phyloP scores from a whole-genome alignment of 805 yeast genomes.

The Debaryomyces prosopidis region DNA sequence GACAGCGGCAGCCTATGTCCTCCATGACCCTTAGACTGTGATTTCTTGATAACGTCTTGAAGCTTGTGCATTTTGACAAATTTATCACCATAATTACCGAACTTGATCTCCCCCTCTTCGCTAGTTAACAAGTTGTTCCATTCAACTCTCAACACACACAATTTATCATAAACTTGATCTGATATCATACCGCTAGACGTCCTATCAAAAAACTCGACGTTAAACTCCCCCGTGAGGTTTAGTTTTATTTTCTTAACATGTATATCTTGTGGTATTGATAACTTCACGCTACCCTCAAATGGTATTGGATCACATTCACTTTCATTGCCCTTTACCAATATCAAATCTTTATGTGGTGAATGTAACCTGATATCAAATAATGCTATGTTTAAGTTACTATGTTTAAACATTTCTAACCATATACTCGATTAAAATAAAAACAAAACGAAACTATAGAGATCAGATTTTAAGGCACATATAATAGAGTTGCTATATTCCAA shows the following conservation, averaged over 20 bases:
- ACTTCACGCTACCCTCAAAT: conserved; percentile 48
- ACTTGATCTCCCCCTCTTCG: conserved; percentile 36
- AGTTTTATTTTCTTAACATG: conserved; percentile 41
- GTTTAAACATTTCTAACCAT: conserved; percentile 21
- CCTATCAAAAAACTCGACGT: conserved; percentile 41
- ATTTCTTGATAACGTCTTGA: conserved; percentile 7
- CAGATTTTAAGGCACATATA: neutral
- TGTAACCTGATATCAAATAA: conserved; percentile 39
- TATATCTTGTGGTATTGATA: conserved; percentile 43
- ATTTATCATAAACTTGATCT: conserved; percentile 38
- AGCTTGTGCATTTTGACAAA: conserved; percentile 23
- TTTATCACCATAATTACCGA: conserved; percentile 45
- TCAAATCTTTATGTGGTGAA: conserved; percentile 40
- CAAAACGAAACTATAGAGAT: neutral
- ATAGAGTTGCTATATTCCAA: neutral
- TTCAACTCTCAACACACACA: conserved; percentile 40
- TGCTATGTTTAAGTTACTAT: conserved; percentile 22
- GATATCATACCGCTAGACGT: conserved; percentile 25
- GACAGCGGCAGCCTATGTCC: neutral
- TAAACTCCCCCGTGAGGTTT: conserved; percentile 43
- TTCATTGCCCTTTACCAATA: conserved; percentile 45
- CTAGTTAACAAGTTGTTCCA: conserved; percentile 50
- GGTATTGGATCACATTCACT: conserved; percentile 44
- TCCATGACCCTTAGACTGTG: neutral
- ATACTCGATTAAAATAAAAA: neutral